phyloP scores from a whole-genome alignment of 2,329 filamentous ascomycete genomes.

The Pseudonectria foliicola region DNA sequence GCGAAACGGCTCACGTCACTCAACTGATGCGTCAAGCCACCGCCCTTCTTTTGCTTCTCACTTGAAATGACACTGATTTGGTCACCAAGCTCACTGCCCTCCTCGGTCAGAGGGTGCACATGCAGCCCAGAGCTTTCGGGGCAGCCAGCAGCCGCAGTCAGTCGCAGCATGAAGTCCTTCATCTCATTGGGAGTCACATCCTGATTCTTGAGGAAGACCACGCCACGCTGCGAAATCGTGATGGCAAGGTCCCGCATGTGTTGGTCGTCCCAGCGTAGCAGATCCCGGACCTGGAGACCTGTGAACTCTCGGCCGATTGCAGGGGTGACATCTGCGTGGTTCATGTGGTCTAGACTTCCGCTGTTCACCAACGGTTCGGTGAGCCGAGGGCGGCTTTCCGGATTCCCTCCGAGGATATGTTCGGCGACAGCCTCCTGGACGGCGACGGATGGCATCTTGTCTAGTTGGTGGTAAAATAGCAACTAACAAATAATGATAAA shows the following conservation, averaged over 20 bases:
- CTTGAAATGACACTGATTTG: slow-evolving; percentile 51
- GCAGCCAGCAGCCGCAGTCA: slow-evolving; percentile 26
- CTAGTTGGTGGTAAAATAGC: slow-evolving; percentile 4
- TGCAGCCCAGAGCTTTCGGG: slow-evolving; percentile 44
- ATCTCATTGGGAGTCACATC: slow-evolving; percentile 30
- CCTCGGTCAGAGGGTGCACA: slow-evolving; percentile 47
- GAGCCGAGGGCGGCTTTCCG: slow-evolving; percentile 22
- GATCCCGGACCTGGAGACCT: slow-evolving; percentile 27
- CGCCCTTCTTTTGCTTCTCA: slow-evolving; percentile 47
- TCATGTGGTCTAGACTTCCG: slow-evolving; percentile 33
- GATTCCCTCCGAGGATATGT: slow-evolving; percentile 25
- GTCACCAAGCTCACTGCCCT: slow-evolving; percentile 44
- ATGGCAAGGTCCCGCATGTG: slow-evolving; percentile 48
- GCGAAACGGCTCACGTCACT: slow-evolving; percentile 44
- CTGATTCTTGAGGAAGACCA: slow-evolving; percentile 31
- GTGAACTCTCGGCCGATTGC: slow-evolving; percentile 44
- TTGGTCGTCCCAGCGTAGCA: slow-evolving; percentile 34
- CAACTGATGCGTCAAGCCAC: slow-evolving; percentile 43
- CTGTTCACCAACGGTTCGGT: slow-evolving; percentile 31
- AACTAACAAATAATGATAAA: slow-evolving; percentile 3
- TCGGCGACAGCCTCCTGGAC: slow-evolving; percentile 1
- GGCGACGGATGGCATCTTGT: slow-evolving; percentile 30
- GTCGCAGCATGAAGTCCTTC: slow-evolving; percentile 30
- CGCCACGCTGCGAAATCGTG: slow-evolving; percentile 35
- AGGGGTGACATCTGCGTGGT: slow-evolving; percentile 36